Percentiles rank a stretch among this genome's conserved stretches.
These are phyloP conservation scores for Boletus nobilissimus DNA, from an alignment of 1,284 basidiomycete genomes.

Conservation along the genomic window DNA sequence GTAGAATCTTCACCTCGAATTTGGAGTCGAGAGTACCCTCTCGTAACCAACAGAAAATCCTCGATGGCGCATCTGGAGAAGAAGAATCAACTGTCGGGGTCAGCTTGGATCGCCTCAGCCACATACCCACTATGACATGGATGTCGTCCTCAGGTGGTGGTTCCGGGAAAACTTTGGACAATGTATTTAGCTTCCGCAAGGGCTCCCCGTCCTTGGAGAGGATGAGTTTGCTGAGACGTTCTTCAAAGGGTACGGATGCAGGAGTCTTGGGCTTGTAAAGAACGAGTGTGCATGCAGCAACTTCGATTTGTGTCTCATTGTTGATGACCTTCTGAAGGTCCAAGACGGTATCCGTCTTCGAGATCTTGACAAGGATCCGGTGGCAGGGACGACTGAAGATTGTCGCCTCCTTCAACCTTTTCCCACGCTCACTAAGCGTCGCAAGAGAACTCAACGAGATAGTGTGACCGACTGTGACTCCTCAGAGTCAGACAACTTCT, in stretches of 20 bases:
- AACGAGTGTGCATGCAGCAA: not conserved
- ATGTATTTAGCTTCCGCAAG: not conserved
- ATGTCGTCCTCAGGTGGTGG: not conserved
- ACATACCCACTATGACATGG: not conserved
- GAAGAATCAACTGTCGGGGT: not conserved
- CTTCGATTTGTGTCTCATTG: not conserved
- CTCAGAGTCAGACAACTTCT: too few relatives aligned
- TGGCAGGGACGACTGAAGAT: too few relatives aligned
- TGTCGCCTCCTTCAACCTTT: too few relatives aligned
- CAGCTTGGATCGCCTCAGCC: not conserved
- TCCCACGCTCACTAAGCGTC: too few relatives aligned
- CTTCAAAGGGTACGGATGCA: not conserved
- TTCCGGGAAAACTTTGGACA: not conserved
- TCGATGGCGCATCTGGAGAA: constrained; percentile 10
- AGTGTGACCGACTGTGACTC: too few relatives aligned
- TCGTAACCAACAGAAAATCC: not conserved
- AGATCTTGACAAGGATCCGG: not conserved
- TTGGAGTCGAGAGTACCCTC: not conserved
- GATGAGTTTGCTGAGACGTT: not conserved
- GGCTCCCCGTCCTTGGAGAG: not conserved
- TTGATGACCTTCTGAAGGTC: not conserved
- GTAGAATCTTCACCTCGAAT: not conserved
- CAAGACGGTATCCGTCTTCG: not conserved
- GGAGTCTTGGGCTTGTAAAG: not conserved
- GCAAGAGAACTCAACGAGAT: too few relatives aligned